phyloP scores from a whole-genome alignment of 495 filamentous ascomycete species.

The Aspergillus heteromorphus region DNA sequence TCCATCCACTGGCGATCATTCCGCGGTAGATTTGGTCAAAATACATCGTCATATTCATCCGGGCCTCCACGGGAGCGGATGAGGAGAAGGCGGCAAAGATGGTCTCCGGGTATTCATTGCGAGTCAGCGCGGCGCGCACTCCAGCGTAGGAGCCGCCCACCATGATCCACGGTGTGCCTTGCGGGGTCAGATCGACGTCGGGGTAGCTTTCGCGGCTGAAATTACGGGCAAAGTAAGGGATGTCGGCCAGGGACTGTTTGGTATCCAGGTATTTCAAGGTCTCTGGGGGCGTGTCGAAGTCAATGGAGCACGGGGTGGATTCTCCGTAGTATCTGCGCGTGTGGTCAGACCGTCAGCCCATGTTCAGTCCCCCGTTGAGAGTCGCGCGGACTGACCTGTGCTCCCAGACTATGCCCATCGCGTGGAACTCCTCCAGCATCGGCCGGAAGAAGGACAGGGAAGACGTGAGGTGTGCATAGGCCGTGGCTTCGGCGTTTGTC shows the following conservation, averaged over 20 bases:
- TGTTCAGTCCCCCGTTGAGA: neutral
- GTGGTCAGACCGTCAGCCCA: neutral
- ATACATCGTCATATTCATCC: conserved; percentile 51
- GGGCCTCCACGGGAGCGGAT: conserved; percentile 52
- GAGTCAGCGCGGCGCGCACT: conserved; percentile 49
- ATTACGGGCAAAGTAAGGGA: conserved; percentile 46
- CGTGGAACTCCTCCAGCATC: conserved; percentile 42
- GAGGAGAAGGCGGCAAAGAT: conserved; percentile 52
- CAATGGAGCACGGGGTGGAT: conserved; percentile 44
- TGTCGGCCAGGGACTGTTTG: conserved; percentile 48
- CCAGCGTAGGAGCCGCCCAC: conserved; percentile 56
- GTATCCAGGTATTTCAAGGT: conserved; percentile 45
- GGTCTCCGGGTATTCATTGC: conserved; percentile 52
- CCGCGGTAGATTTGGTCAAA: conserved; percentile 51
- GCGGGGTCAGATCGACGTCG: conserved; percentile 37
- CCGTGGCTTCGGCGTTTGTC: conserved; percentile 24
- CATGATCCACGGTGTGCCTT: conserved; percentile 53
- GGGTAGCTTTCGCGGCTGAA: conserved; percentile 35
- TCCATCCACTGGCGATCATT: conserved; percentile 44
- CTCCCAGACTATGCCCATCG: conserved; percentile 54
- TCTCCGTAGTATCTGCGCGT: conserved; percentile 45
- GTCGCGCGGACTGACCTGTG: conserved; percentile 37
- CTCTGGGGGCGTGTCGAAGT: conserved; percentile 39
- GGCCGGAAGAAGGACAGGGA: conserved; percentile 36
- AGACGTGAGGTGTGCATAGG: conserved; percentile 29